A percentile compares a stretch with the other conserved stretches of the same genome.
These are phyloP conservation scores for Boletus subcaerulescens DNA, from an alignment of 768 basidiomycete species.

Conservation along the genomic window DNA sequence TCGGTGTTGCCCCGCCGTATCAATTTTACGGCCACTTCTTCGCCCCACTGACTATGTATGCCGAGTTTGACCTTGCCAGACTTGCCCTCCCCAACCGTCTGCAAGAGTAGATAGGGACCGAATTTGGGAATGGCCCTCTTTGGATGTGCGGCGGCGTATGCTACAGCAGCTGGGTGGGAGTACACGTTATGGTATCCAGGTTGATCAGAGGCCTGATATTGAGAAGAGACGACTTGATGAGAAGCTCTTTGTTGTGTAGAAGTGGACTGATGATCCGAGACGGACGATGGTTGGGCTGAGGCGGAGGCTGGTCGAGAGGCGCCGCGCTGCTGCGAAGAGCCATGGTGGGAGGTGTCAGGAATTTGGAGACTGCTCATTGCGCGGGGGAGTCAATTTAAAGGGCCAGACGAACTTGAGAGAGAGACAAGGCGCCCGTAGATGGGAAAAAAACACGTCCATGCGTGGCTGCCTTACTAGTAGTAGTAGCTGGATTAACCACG, in stretches of 20 bases:
- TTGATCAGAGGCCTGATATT: slow-evolving; percentile 42
- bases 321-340: slow-evolving; percentile 43
- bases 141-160: slow-evolving; percentile 80
- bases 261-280: slow-evolving; percentile 38
- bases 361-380: slow-evolving; percentile 41
- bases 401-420: background rate
- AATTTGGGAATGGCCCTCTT: slow-evolving; percentile 88
- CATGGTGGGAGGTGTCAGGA: slow-evolving; percentile 41
- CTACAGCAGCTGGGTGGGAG: slow-evolving; percentile 79
- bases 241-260: slow-evolving; percentile 68
- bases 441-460: slow-evolving; percentile 25
- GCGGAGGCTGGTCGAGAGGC: slow-evolving; percentile 56
- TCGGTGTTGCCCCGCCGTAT: slow-evolving; percentile 93
- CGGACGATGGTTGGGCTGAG: slow-evolving; percentile 49
- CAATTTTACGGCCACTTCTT: slow-evolving; percentile 98
- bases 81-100: slow-evolving; percentile 97
- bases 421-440: slow-evolving; percentile 9
- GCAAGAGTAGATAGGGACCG: slow-evolving; percentile 91
- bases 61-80: slow-evolving; percentile 99
- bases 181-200: slow-evolving; percentile 70
- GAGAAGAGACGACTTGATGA: slow-evolving; percentile 60
- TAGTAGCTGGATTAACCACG: too few species aligned
- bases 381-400: background rate
- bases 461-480: too few species aligned
- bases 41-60: slow-evolving; percentile 87